phyloP scores from a whole-genome alignment of 768 basidiomycete species.

The Lepiota brunneoincarnata region DNA sequence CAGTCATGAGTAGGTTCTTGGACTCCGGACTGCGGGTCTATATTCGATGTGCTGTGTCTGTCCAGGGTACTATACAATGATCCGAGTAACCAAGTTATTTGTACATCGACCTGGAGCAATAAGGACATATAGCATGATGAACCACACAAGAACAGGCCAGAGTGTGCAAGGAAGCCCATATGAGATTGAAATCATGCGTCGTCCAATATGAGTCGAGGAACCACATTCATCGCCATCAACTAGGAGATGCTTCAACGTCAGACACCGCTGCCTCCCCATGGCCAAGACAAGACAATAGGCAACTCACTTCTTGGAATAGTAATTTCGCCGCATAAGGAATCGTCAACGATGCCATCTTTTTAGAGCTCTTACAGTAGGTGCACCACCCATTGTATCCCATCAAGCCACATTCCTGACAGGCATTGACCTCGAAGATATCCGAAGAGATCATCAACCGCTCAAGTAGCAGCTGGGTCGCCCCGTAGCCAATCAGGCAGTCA shows the following conservation, averaged over 20 bases:
- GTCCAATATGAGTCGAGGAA: slow-evolving; percentile 84
- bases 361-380: slow-evolving; percentile 96
- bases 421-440: slow-evolving; percentile 96
- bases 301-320: slow-evolving; percentile 80
- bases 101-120: not conserved
- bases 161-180: not conserved
- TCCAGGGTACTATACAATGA: not conserved
- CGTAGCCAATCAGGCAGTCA: slow-evolving; percentile 96
- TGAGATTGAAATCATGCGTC: slow-evolving; percentile 49
- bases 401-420: slow-evolving; percentile 91
- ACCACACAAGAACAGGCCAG: not conserved
- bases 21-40: no score
- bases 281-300: slow-evolving; percentile 1
- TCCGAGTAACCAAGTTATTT: not conserved
- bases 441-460: slow-evolving; percentile 99
- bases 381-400: slow-evolving; percentile 97
- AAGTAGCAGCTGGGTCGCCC: slow-evolving; percentile 94
- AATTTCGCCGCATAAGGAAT: slow-evolving; percentile 97
- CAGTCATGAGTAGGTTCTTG: not conserved
- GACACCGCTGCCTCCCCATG: not conserved
- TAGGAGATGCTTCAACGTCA: slow-evolving; percentile 25
- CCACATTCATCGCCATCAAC: slow-evolving; percentile 97
- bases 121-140: not conserved
- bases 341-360: slow-evolving; percentile 92
- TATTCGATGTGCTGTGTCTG: not conserved